A percentile compares a stretch with the other conserved stretches of the same genome.
Evolutionary conservation across 306 rosid genomes (phyloP).

Genomic region (Rosa persica): DNA sequence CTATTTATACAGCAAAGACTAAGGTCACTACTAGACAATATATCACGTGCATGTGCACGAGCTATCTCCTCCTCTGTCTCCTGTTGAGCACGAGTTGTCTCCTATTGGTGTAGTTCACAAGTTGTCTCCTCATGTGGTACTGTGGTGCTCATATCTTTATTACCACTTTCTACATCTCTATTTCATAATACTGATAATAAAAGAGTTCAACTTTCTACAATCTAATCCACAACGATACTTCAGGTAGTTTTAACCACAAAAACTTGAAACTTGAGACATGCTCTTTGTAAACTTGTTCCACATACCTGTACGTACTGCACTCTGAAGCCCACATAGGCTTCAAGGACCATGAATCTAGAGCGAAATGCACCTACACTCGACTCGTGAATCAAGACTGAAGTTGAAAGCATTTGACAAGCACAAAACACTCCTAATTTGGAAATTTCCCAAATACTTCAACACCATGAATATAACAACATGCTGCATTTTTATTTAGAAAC

Average conservation of each 20-base stretch:
- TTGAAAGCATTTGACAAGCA: conserved; percentile 39
- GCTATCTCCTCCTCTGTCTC: no score
- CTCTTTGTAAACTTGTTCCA: conserved; percentile 8
- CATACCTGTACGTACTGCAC: conserved; percentile 57
- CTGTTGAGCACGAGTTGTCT: no score
- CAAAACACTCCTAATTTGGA: conserved; percentile 37
- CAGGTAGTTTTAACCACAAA: not conserved
- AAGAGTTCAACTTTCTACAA: not conserved
- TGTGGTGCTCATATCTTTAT: no score
- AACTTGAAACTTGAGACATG: conserved; percentile 15
- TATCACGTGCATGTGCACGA: no score
- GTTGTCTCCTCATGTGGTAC: no score
- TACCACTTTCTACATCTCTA: not conserved
- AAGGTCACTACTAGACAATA: no score
- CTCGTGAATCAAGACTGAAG: conserved; percentile 45
- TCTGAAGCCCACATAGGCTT: conserved; percentile 50
- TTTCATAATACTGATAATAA: not conserved
- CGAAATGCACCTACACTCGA: conserved; percentile 54
- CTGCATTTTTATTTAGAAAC: not conserved
- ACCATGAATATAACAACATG: not conserved
- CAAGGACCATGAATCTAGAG: conserved; percentile 51
- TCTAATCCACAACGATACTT: not conserved
- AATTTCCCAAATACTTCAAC: not conserved
- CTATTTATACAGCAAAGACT: no score
- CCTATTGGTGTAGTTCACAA: no score